Evolutionary conservation across 2,329 filamentous ascomycete genomes (phyloP), one percentile per base, ranked within the genome.

Genomic region (Clarireedia paspali): DNA sequence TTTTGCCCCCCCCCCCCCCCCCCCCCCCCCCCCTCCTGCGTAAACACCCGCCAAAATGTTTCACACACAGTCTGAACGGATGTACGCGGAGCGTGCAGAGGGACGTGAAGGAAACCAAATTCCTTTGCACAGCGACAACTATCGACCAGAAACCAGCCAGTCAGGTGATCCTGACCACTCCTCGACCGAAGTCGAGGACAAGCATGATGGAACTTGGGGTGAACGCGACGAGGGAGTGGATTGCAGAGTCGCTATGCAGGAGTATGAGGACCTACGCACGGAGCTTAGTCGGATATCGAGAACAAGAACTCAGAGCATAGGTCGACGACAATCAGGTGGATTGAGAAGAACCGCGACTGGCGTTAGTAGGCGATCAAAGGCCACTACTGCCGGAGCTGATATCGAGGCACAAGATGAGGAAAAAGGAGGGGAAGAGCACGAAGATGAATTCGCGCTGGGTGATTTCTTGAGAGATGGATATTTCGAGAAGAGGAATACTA

Each of bases 401-500:
- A 48, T 63, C 53, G 66, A 64, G 57, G 60, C 60, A 52, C 59
- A 59, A 49, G 60, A 26, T 42, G 60, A 46, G 62, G 67, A 60
- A 65, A 67, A 56, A 58, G 60, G 36, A 56, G 57, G 44, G 34
- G 58, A 57, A 27, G 58, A 59, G 53, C 63, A 69, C 49, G 71
- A 70, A 46, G 74, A 58, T 34, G 58, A 53, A 34, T 55, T 56
- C 23, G 40, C 38, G 17, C 40, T 58, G 14, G 49, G 39, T 1
- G 52, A 53, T 5, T 58, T 58, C 27, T 44, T 60, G 23, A 55
- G n/a, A 17, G 56, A 58, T 50, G 88, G 88, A 1, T 85, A 88
- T 64, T 84, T 91, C 57, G 88, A 91, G 70, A 89, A 87, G 67
- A 79, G 86, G 12, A 81, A 80, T 2, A 79, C 83, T 30, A 85